Percentiles rank a stretch among this genome's conserved stretches.
Evolutionary conservation across 495 filamentous ascomycete species (phyloP).

Genomic region (Acidiella bohemica): DNA sequence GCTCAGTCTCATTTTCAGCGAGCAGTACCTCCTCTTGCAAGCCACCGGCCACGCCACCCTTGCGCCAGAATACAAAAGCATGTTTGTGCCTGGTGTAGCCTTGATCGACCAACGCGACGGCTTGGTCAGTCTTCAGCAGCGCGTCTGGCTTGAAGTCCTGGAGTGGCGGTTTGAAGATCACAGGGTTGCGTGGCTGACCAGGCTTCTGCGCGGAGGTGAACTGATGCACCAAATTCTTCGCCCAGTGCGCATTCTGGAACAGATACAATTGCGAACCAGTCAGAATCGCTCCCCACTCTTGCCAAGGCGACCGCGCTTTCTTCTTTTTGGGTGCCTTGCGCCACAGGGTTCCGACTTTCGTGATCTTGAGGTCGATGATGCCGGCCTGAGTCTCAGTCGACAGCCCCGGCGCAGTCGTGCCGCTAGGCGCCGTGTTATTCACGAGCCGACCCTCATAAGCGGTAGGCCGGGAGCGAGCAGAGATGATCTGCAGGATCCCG

Average conservation of each 20-base stretch:
- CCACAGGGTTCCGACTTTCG: slow-evolving; percentile 92
- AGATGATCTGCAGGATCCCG: slow-evolving; percentile 86
- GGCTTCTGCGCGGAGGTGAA: slow-evolving; percentile 63
- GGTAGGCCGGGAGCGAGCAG: slow-evolving; percentile 78
- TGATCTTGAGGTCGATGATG: slow-evolving; percentile 92
- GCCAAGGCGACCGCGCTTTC: slow-evolving; percentile 89
- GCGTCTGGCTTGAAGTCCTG: slow-evolving; percentile 85
- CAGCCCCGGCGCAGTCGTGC: no score
- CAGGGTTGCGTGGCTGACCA: slow-evolving; percentile 50
- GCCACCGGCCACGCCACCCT: no score
- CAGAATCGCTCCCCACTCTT: slow-evolving; percentile 93
- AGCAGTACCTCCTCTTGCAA: slow-evolving; percentile 86
- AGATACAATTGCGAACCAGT: slow-evolving; percentile 94
- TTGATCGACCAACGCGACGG: slow-evolving; percentile 74
- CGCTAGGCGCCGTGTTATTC: slow-evolving; percentile 66
- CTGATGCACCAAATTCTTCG: slow-evolving; percentile 81
- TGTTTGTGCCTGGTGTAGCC: slow-evolving; percentile 94
- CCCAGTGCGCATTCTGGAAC: slow-evolving; percentile 83
- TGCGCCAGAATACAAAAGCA: slow-evolving; percentile 82
- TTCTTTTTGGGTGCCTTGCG: slow-evolving; percentile 91
- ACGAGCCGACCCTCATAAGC: slow-evolving; percentile 61
- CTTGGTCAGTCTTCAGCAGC: slow-evolving; percentile 80
- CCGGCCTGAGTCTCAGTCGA: slow-evolving; percentile 86
- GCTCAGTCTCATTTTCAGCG: slow-evolving; percentile 73
- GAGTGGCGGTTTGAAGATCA: slow-evolving; percentile 79